Base-by-base conservation (phyloP, 2,329 filamentous ascomycete genomes). In the Xenosphaeropsis pyriputrescens region DNA sequence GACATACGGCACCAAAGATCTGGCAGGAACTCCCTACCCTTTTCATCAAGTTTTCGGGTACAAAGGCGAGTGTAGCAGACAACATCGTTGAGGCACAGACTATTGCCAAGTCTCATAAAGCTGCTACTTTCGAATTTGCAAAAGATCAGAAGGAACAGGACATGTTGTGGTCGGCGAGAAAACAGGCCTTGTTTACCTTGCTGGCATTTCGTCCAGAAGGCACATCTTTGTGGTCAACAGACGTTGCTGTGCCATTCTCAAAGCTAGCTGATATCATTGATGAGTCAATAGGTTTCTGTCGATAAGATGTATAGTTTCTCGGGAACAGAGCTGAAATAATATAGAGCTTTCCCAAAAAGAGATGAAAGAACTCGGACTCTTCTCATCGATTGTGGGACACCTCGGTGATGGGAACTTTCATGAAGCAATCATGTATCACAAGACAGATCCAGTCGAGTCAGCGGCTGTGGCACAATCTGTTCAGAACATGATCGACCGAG, bases 361-460 rank as follows among this genome's bases (percentile, higher is more conserved):
- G 52, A 79, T 93, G 69, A 82, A 89, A 50, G 76, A 85, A 9
- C 66, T 94, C 9, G 85, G 85, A 0, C 62, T 94, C 2, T 93
- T 94, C 54, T 85, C 85, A 1, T 86, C 80, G 50, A 83, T 93
- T 18, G 64, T 95, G 3, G 88, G 88, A 3, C 88, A 95, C 52
- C 79, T 95, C 40, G 88, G 88, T 11, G 88, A 94, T 53, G 88
- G 88, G 29, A 95, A 95, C 58, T 95, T 95, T 62, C 88, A 95
- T 56, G 79, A 88, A 55, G 84, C 80, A 53, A 91, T 95, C 59
- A 79, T 94, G 61, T 95, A 93, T 56, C 75, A 91, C 58, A 72
- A 72, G 18, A 68, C 65, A 17, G 67, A 86, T 39, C 68, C 72
- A 3, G 73, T 67, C 18, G 82, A 94, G 58, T 71, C 71, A 39